Percentiles rank a stretch among this genome's conserved stretches.
Conservation (phyloP, 352 stramenopile genomes). For the Phytophthora pini region DNA sequence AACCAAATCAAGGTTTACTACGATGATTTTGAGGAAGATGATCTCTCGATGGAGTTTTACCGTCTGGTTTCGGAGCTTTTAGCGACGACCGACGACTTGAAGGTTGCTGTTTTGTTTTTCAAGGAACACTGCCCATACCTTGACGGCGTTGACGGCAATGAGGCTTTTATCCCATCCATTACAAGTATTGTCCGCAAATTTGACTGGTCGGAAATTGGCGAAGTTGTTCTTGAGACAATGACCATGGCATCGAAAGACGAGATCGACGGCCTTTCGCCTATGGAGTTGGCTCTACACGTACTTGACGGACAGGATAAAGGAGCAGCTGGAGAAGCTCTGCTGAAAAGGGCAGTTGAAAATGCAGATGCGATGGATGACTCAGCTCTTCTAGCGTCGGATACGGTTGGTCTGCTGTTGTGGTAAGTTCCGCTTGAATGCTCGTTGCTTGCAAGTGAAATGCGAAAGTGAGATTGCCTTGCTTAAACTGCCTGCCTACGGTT, state of each 20-base stretch:
- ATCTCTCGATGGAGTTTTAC: background rate
- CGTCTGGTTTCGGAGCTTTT: constrained; percentile 1
- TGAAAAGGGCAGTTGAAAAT: background rate
- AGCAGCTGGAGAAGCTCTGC: background rate
- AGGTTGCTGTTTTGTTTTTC: background rate
- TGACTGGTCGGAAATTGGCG: background rate
- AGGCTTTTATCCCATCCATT: background rate
- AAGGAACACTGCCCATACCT: background rate
- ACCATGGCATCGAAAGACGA: background rate
- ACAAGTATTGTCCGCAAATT: background rate
- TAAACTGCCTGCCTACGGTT: too few relatives aligned
- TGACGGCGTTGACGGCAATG: background rate
- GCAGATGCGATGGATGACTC: background rate
- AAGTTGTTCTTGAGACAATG: background rate
- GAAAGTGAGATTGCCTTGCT: too few relatives aligned
- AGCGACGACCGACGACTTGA: background rate
- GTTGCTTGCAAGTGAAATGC: too few relatives aligned
- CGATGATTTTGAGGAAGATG: background rate
- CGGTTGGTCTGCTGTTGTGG: background rate
- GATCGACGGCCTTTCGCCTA: background rate
- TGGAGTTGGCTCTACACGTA: background rate
- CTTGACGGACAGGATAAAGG: background rate
- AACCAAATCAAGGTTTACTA: background rate
- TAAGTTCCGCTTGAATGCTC: too few relatives aligned
- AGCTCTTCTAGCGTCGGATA: background rate